These are phyloP conservation scores for Plasmodium gonderi DNA, from an alignment of 169 alveolate genomes.

Conservation along the genomic window DNA sequence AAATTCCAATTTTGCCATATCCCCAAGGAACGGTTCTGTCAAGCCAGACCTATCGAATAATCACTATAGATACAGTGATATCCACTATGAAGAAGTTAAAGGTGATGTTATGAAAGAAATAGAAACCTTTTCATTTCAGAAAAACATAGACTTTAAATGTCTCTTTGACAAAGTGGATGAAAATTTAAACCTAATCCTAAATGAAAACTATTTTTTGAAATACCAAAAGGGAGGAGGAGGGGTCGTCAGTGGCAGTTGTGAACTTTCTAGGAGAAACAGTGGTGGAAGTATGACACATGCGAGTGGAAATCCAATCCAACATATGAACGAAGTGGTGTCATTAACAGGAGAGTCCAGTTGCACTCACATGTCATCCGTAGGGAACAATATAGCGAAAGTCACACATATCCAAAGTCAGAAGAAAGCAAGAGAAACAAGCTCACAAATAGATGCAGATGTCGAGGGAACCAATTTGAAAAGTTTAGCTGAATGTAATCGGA, in stretches of 20 bases:
- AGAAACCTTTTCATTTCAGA: neutral
- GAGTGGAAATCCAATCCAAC: too few species aligned
- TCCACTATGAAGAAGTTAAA: neutral
- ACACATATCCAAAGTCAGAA: neutral
- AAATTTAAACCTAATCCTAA: neutral
- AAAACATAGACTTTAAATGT: conserved; percentile 34
- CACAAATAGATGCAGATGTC: neutral
- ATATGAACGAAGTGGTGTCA: neutral
- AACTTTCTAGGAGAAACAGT: neutral
- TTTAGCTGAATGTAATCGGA: neutral
- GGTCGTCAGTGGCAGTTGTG: conserved; percentile 12
- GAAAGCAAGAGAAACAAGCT: neutral
- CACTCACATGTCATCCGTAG: neutral
- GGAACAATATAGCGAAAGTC: neutral
- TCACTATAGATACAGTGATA: neutral
- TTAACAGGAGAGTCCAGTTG: neutral
- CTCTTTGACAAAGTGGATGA: conserved; percentile 36
- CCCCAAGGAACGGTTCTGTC: neutral
- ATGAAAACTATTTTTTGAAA: neutral
- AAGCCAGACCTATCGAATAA: neutral
- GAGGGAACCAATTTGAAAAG: neutral
- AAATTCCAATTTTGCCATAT: too few species aligned
- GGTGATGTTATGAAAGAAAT: conserved; percentile 2
- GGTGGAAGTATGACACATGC: neutral
- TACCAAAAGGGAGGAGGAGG: too few species aligned